Evolutionary conservation across 208 protist genomes (phyloP).

Genomic region (Trypanosoma avium): DNA sequence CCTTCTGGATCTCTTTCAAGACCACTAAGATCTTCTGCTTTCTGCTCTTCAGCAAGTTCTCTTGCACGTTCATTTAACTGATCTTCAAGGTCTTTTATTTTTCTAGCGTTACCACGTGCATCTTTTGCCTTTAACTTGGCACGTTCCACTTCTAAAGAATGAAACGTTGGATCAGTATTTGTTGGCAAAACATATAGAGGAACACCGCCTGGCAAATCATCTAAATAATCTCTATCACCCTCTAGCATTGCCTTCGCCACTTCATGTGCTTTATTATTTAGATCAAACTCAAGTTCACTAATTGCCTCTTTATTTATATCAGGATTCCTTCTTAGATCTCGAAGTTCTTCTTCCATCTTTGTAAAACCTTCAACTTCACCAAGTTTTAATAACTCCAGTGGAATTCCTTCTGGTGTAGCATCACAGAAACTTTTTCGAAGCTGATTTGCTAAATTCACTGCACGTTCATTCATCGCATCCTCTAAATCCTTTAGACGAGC

Average conservation of each 20-base stretch:
- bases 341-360: conserved; percentile 59
- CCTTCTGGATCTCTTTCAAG: conserved; percentile 48
- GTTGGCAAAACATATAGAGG: conserved; percentile 62
- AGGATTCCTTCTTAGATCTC: conserved; percentile 60
- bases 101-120: conserved; percentile 24
- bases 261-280: conserved; percentile 63
- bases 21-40: conserved; percentile 58
- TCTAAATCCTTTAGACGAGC: conserved; percentile 19
- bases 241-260: conserved; percentile 52
- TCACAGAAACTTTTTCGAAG: conserved; percentile 46
- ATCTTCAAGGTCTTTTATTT: conserved; percentile 56
- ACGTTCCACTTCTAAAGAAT: conserved; percentile 50
- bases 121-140: conserved; percentile 56
- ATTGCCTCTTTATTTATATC: conserved; percentile 62
- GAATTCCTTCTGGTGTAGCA: conserved; percentile 47
- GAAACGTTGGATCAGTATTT: conserved; percentile 56
- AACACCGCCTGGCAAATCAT: conserved; percentile 59
- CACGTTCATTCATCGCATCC: conserved; percentile 76
- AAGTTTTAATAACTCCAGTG: conserved; percentile 53
- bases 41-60: conserved; percentile 61
- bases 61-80: conserved; percentile 42
- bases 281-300: conserved; percentile 59
- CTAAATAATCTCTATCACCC: conserved; percentile 68
- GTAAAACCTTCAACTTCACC: conserved; percentile 67
- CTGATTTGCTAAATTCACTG: conserved; percentile 56